Evolutionary conservation across 345 rosid species (phyloP).

Genomic region (Durio zibethinus): DNA sequence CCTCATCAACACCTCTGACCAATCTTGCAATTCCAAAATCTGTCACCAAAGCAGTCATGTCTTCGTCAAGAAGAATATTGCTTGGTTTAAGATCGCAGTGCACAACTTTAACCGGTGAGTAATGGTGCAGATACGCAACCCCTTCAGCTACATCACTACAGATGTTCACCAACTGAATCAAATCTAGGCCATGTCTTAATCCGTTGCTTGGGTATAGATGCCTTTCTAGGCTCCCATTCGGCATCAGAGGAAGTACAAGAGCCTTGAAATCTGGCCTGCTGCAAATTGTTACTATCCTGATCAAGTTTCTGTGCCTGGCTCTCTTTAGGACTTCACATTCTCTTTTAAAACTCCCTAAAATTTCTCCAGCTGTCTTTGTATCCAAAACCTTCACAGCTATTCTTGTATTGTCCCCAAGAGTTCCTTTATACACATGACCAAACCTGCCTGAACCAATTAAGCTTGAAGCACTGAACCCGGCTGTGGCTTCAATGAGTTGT

Average conservation of each 20-base stretch:
- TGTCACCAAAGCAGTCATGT: conserved; percentile 82
- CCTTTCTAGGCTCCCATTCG: conserved; percentile 82
- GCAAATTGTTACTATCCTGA: conserved; percentile 78
- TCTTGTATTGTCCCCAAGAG: conserved; percentile 67
- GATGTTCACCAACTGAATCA: conserved; percentile 69
- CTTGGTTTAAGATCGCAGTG: conserved; percentile 97
- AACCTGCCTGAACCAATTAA: conserved; percentile 79
- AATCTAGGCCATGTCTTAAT: conserved; percentile 33
- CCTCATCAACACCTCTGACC: conserved; percentile 46
- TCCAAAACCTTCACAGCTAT: conserved; percentile 83
- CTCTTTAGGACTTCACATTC: conserved; percentile 77
- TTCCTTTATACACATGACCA: conserved; percentile 85
- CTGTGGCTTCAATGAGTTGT: conserved; percentile 75
- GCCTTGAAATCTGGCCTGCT: conserved; percentile 87
- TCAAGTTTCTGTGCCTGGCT: conserved; percentile 80
- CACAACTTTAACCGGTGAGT: conserved; percentile 77
- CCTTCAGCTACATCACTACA: conserved; percentile 87
- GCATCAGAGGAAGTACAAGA: conserved; percentile 79
- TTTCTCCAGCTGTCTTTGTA: conserved; percentile 41
- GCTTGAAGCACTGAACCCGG: conserved; percentile 64
- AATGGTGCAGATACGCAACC: conserved; percentile 76
- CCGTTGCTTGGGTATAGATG: conserved; percentile 59
- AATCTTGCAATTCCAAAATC: conserved; percentile 86
- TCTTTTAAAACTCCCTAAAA: conserved; percentile 66
- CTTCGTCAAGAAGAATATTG: conserved; percentile 85